Conservation (phyloP, 257 asterid genomes). For the Fraxinus cuspidata region DNA sequence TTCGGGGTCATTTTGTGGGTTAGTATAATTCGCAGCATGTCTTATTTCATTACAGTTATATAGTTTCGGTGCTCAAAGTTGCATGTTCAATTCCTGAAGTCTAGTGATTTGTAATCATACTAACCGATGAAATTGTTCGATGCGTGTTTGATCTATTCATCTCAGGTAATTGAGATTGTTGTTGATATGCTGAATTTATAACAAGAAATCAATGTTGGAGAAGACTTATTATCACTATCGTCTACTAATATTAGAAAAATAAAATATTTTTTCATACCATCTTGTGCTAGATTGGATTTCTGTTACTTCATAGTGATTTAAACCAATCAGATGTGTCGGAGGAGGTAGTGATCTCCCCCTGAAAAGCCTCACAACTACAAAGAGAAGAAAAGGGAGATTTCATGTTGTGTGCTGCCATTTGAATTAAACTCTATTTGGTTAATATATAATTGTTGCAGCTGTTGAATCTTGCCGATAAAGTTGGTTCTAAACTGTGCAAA, state of each 20-base stretch:
- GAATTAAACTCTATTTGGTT: too few relatives aligned
- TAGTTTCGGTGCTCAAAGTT: constrained; percentile 7
- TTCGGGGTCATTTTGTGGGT: constrained; percentile 98
- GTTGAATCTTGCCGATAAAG: too few relatives aligned
- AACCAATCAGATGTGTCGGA: too few relatives aligned
- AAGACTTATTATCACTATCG: background rate
- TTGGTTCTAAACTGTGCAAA: too few relatives aligned
- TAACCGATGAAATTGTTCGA: constrained; percentile 11
- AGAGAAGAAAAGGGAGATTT: too few relatives aligned
- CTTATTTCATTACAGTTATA: constrained; percentile 2
- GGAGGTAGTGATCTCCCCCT: too few relatives aligned
- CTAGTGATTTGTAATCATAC: constrained; percentile 12
- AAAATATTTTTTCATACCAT: background rate
- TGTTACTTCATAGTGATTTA: background rate
- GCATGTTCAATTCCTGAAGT: background rate
- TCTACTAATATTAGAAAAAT: background rate
- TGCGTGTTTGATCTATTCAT: background rate
- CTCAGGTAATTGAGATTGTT: background rate
- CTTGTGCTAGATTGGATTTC: background rate
- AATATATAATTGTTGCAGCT: background rate
- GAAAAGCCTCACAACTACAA: too few relatives aligned
- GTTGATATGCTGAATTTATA: background rate
- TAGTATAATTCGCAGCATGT: constrained; percentile 25
- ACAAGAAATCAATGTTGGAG: constrained; percentile 1
- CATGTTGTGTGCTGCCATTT: too few relatives aligned